Evolutionary conservation across 371 early-diverging fungal species (phyloP), one percentile per base, ranked within the genome.

Genomic region (Parasitella parasitica): DNA sequence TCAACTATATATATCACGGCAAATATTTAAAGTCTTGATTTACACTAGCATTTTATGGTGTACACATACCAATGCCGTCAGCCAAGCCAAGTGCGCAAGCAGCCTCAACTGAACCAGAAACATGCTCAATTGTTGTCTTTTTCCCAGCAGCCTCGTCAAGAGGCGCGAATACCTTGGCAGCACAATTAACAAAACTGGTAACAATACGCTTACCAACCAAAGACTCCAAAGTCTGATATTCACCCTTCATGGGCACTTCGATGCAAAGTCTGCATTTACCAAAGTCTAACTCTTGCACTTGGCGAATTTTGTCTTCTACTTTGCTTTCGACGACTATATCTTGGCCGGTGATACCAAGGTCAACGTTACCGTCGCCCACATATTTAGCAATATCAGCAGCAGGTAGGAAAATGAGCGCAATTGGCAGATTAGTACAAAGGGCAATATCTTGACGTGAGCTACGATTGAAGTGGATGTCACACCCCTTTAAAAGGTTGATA

Each of bases 31-130:
- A n/a, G n/a, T n/a, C n/a, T n/a, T n/a, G n/a, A n/a, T n/a, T n/a
- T n/a, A n/a, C n/a, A n/a, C n/a, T n/a, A n/a, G n/a, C n/a, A n/a
- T n/a, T n/a, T n/a, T n/a, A n/a, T n/a, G n/a, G n/a, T n/a, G n/a
- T n/a, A 16, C 22, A 71, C 80, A 87, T 88, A 85, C 94, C 93
- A 66, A 98, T 95, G 16, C 90, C 97, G 71, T 98, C 97, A 15
- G 98, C 97, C 24, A 98, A 87, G 8, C 98, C 98, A 39, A 98
- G 77, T 0, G 94, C 92, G 64, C 97, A 98, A 4, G 97, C 96
- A 9, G 95, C 95, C 71, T 98, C 97, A 4, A 98, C 98, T 32
- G 92, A 92, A 22, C 97, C 98, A 55, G 86, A 87, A 4, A 97
- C 91, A 74, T 93, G 96, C 63, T 86, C 77, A 66, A 97, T 85